Base-by-base conservation (phyloP, 352 stramenopile genomes). In the Globisporangium nunn region DNA sequence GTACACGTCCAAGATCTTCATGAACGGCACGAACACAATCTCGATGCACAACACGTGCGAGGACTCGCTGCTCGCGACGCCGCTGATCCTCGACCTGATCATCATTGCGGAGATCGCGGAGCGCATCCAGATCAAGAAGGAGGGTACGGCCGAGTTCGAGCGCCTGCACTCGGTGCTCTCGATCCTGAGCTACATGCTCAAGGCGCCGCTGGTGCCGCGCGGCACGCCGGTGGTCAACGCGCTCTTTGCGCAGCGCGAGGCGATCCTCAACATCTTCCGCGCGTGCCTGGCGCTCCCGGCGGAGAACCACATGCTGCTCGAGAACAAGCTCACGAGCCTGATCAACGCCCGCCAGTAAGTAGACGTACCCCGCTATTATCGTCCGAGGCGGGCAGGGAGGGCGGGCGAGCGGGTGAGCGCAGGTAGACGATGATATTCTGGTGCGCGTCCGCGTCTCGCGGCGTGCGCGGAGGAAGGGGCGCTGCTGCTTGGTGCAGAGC, bases 41-140 rank as follows among this genome's bases (percentile, higher is more conserved):
- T 96, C 96, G 31, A 99, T 99, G 96, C 97, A 99, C 89, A 99
- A 99, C 76, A 99, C 96, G 57, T 99, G 97, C 77, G 97, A 99
- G 70, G 97, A 99, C 72, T 99, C 96, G 55, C 75, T 99, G 28
- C 76, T 99, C 48, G 97, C 97, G 30, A 97, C 96, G 59, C 97
- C 97, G 39, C 68, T 99, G 50, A 99, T 99, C 67, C 84, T 99
- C 43, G 97, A 99, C 71, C 81, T 99, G 35, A 91, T 99, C 23
- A 93, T 99, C 47, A 84, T 99, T 46, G 96, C 91, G 51, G 97
- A 99, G 74, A 74, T 99, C 11, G 97, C 92, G 17, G 90, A 99
- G 76, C 95, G 97, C 55, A 98, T 99, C 48, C 81, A 85, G 39
- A 81, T 99, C 50, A 95, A 96, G 68, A 97, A 96, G 74, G 86